phyloP scores from a whole-genome alignment of 495 filamentous ascomycete genomes.

The Penicillium coffeae region DNA sequence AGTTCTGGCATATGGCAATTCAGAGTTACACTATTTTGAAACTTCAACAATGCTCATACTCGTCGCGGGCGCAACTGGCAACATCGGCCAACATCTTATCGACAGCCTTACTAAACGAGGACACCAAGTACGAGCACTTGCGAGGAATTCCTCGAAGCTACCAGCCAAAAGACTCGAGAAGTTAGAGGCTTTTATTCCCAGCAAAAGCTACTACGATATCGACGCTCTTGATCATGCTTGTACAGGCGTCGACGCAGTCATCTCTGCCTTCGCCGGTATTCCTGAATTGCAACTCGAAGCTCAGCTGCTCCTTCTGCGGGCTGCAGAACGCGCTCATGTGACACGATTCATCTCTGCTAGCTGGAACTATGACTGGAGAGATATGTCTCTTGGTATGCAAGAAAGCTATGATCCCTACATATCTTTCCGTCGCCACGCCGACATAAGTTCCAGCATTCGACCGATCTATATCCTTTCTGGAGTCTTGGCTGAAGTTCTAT shows the following conservation, averaged over 20 bases:
- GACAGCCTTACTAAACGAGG: too few relatives aligned
- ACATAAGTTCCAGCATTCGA: not conserved
- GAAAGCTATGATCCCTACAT: not conserved
- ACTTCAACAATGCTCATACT: too few relatives aligned
- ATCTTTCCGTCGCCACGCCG: not conserved
- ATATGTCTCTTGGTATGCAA: not conserved
- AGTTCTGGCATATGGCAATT: too few relatives aligned
- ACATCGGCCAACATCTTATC: too few relatives aligned
- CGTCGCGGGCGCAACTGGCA: too few relatives aligned
- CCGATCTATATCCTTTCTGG: slow-evolving; percentile 2
- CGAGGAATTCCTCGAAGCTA: too few relatives aligned
- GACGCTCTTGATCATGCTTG: not conserved
- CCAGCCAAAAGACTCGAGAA: too few relatives aligned
- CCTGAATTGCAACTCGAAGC: not conserved
- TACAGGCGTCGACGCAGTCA: not conserved
- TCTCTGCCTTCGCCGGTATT: not conserved
- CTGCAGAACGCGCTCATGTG: not conserved
- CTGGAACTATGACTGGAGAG: slow-evolving; percentile 1
- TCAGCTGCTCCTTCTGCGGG: not conserved
- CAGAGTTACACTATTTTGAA: too few relatives aligned
- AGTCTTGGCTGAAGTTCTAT: not conserved
- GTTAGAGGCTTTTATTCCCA: too few relatives aligned
- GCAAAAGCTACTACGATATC: slow-evolving; percentile 1
- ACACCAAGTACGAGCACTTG: too few relatives aligned
- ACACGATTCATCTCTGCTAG: not conserved